Evolutionary conservation across 2,329 filamentous ascomycete species (phyloP), one percentile per base, ranked within the genome.

Genomic region (Exutisphaerella laricina): DNA sequence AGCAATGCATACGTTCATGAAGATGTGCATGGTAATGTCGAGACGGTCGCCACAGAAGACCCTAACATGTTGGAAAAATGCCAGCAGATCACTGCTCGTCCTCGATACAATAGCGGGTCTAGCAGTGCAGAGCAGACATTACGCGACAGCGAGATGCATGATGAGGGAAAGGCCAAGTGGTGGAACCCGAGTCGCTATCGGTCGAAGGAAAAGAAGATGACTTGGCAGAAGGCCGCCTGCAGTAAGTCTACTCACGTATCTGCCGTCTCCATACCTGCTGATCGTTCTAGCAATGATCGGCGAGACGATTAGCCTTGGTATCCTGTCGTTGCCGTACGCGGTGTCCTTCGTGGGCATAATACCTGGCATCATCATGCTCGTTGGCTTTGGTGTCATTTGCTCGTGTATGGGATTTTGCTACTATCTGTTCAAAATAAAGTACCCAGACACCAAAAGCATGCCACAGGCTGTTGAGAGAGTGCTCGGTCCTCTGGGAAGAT

Each of bases 401-500:
- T 76, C 72, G n/a, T 81, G 80, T 56, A 79, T 77, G 2, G 77
- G 78, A 33, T 79, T 73, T 53, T 72, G 78, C 54, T 78, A 81
- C 38, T 77, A 75, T 13, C 72, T 78, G 54, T 78, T 80, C 64
- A 78, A 77, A 53, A 60, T 69, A 41, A 60, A 58, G 22, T 71
- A 74, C 56, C 80, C 81, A 2, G 66, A 78, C 10, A 72, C 85
- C 37, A 72, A 75, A 30, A 80, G 78, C 55, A 84, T 85, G 59
- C 79, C 80, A 16, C 83, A 87, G 55, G 82, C 79, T 10, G 82
- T 80, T 2, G 68, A 73, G 32, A 68, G 85, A 35, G 67, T 86
- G 37, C 70, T 71, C 45, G 84, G 84, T 6, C 67, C 64, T 13
- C 66, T 76, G 28, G 80, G 79, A 1, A 75, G 79, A 48, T 78